Base-by-base conservation (phyloP, 371 early-diverging fungal genomes). In the Mortierella polycephala region DNA sequence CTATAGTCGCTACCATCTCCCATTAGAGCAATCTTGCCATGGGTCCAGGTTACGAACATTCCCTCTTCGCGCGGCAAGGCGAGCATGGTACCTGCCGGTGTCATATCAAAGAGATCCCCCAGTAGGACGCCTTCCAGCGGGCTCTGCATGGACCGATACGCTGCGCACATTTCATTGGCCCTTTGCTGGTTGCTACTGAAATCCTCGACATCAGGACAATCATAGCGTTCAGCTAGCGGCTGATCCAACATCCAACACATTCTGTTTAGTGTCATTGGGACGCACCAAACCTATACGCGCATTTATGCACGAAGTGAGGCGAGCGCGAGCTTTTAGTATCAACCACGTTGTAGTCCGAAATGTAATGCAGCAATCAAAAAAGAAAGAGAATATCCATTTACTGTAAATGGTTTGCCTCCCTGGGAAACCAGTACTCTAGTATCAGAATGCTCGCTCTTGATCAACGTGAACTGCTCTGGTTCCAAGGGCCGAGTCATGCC, bases 221-320 rank as follows among this genome's bases (percentile, higher is more conserved):
- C 69, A 11, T 51, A 23, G 5, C 57, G 42, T 13, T 57, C 55
- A 3, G 23, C 20, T 3, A 71, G 53, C 10, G 46, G 64, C 39
- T 71, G 54, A 37, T 77, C 77, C 20, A 77, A 57, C 62, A 67
- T 60, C 77, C 77, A 77, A 51, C 72, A 77, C 20, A 77, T 46
- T 40, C 62, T 65, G 37, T 70, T 69, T 30, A 42, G 53, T 5
- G 71, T 67, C 64, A 70, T 65, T 9, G 75, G 75, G 13, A 75
- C 66, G 16, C 75, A 75, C 75, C 75, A 75, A n/a, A 66, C 54
- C 75, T 75, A 41, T 13, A 54, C 7, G 12, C 21, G 21, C 13
- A 55, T 10, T 30, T 30, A 55, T 10, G 39, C 40, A 55, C 9
- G 37, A 30, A 16, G 11, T 5, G 11, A 46, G 46, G 13, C 1